These are phyloP conservation scores for Salix udensis DNA, from an alignment of 345 rosid genomes.

Conservation along the genomic window DNA sequence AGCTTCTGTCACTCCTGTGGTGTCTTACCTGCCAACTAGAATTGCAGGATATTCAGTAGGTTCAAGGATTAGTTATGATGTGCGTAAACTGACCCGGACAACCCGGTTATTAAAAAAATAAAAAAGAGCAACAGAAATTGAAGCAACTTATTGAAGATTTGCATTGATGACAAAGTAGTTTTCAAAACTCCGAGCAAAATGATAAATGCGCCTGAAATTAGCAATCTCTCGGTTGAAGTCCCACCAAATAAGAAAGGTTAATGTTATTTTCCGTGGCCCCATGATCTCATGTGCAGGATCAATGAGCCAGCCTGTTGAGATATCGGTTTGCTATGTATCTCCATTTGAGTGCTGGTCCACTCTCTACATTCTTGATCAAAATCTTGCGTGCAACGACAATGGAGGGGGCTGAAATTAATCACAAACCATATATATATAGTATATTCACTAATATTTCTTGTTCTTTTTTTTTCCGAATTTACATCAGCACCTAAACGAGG, in stretches of 20 bases:
- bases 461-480: slow-evolving; percentile 26
- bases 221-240: not conserved
- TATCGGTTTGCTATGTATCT: slow-evolving; percentile 1
- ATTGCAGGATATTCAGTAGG: accelerated
- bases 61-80: no score
- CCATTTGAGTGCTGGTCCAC: slow-evolving; percentile 11
- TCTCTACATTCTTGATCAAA: not conserved
- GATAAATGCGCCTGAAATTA: not conserved
- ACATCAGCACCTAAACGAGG: slow-evolving; percentile 35
- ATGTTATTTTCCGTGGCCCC: slow-evolving; percentile 15
- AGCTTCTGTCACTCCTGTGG: no score
- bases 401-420: not conserved
- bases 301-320: slow-evolving; percentile 5
- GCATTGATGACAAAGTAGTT: not conserved
- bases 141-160: no score
- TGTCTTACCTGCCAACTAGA: no score
- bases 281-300: slow-evolving; percentile 3
- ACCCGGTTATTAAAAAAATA: no score
- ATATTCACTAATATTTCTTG: slow-evolving; percentile 25
- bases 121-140: not conserved
- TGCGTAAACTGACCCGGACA: no score
- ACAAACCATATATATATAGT: slow-evolving; percentile 19
- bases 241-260: not conserved
- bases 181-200: not conserved
- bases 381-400: not conserved